A percentile compares a stretch with the other conserved stretches of the same genome.
Conservation (phyloP, 495 filamentous ascomycete genomes). For the Aspergillus leporis region DNA sequence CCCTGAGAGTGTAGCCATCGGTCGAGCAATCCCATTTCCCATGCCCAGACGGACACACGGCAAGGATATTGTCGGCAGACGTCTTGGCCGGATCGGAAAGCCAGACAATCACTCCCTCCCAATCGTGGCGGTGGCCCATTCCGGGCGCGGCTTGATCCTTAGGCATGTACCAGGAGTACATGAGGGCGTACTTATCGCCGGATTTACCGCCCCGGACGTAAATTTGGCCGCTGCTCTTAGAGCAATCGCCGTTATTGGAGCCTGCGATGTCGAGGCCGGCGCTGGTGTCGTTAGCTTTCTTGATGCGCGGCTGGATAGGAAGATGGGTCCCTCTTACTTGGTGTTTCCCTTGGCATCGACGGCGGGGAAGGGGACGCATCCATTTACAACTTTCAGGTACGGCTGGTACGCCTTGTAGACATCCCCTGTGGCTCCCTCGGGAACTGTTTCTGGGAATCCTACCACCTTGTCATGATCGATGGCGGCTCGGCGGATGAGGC, state of each 20-base stretch:
- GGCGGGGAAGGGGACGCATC: constrained; percentile 57
- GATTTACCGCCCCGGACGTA: constrained; percentile 47
- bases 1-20: constrained; percentile 35
- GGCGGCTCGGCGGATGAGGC: constrained; percentile 29
- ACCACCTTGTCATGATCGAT: constrained; percentile 46
- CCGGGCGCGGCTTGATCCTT: constrained; percentile 45
- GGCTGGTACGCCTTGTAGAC: constrained; percentile 53
- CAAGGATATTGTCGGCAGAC: constrained; percentile 44
- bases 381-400: constrained; percentile 48
- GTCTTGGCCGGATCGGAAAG: constrained; percentile 35
- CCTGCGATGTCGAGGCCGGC: constrained; percentile 45
- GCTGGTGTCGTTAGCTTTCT: constrained; percentile 16
- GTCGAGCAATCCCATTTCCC: constrained; percentile 52
- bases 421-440: constrained; percentile 38
- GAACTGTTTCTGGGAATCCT: constrained; percentile 49
- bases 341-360: constrained; percentile 51
- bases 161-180: constrained; percentile 57
- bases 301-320: too few relatives aligned
- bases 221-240: constrained; percentile 48
- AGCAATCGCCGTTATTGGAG: constrained; percentile 39
- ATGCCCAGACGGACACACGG: constrained; percentile 53
- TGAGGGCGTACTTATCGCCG: constrained; percentile 42
- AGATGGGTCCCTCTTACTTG: too few relatives aligned
- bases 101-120: constrained; percentile 55
- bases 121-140: constrained; percentile 52